These are phyloP conservation scores for Pyrenula massariospora DNA, from an alignment of 495 filamentous ascomycete species.

Conservation along the genomic window DNA sequence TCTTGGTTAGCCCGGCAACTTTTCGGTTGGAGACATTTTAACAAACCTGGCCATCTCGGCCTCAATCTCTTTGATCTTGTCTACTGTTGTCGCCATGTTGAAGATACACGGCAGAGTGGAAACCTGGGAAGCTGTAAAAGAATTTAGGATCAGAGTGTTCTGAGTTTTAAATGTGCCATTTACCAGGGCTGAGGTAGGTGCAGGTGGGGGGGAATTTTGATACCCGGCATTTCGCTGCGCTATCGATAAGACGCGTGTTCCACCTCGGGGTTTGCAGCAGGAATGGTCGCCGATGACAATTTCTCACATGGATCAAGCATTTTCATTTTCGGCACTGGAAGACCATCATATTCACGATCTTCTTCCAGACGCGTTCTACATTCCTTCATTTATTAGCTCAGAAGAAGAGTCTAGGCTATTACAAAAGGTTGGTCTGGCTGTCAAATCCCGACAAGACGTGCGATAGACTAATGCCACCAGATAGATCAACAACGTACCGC, in stretches of 20 bases:
- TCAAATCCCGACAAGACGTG: not conserved
- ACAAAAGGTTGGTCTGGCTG: constrained; percentile 42
- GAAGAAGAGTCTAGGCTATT: constrained; percentile 64
- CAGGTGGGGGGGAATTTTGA: too few relatives aligned
- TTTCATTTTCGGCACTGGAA: too few relatives aligned
- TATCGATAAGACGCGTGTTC: too few relatives aligned
- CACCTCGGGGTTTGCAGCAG: too few relatives aligned
- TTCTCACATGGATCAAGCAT: too few relatives aligned
- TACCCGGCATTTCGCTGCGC: too few relatives aligned
- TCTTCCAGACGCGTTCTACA: constrained; percentile 67
- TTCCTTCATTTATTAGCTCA: constrained; percentile 71
- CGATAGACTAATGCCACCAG: constrained; percentile 1
- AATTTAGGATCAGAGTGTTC: too few relatives aligned
- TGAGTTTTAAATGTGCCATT: too few relatives aligned
- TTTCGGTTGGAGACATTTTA: not conserved
- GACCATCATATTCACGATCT: constrained; percentile 16
- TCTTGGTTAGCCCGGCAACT: not conserved
- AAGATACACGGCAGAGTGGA: too few relatives aligned
- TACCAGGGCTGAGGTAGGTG: too few relatives aligned
- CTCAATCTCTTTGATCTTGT: constrained; percentile 99
- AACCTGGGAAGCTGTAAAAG: too few relatives aligned
- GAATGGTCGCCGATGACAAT: too few relatives aligned
- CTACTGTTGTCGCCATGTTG: constrained; percentile 91
- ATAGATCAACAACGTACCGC: constrained; percentile 44
- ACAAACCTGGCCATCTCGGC: constrained; percentile 56